Evolutionary conservation across 2,329 filamentous ascomycete species (phyloP).

Genomic region (Fusarium torulosum): DNA sequence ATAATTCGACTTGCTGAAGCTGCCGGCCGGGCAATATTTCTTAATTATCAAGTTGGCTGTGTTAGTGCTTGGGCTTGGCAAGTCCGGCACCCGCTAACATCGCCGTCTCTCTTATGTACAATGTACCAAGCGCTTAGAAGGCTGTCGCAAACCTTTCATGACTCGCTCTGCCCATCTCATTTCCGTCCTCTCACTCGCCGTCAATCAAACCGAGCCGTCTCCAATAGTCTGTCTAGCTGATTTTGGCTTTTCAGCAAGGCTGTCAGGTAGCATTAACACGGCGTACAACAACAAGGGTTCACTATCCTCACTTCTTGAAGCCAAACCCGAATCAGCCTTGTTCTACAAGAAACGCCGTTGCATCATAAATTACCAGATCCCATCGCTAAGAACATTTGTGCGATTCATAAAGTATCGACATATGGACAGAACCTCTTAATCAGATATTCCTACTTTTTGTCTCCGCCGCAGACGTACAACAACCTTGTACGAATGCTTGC

Average conservation of each 20-base stretch:
- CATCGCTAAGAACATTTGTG: background rate
- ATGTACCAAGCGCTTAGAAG: constrained; percentile 32
- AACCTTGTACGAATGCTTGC: constrained; percentile 4
- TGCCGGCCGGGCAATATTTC: constrained; percentile 8
- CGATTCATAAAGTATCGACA: background rate
- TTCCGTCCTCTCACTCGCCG: constrained; percentile 35
- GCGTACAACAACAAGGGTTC: constrained; percentile 1
- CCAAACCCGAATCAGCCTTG: constrained; percentile 2
- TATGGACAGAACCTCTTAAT: constrained; percentile 14
- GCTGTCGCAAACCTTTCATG: constrained; percentile 38
- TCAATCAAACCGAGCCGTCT: background rate
- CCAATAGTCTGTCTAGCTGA: constrained; percentile 31
- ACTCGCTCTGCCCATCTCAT: constrained; percentile 41
- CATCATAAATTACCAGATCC: constrained; percentile 3
- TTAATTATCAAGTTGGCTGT: constrained; percentile 17
- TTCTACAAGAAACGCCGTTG: constrained; percentile 1
- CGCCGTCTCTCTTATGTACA: constrained; percentile 24
- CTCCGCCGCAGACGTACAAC: background rate
- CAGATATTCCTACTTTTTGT: constrained; percentile 6
- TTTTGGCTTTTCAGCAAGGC: constrained; percentile 28
- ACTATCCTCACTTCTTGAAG: background rate
- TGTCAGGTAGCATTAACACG: constrained; percentile 15
- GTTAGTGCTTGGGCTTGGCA: constrained; percentile 33
- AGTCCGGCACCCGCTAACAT: constrained; percentile 38
- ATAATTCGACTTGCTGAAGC: background rate